A percentile compares a stretch with the other conserved stretches of the same genome.
These are phyloP conservation scores for Penicillium goetzii DNA, from an alignment of 495 filamentous ascomycete species.

Conservation along the genomic window DNA sequence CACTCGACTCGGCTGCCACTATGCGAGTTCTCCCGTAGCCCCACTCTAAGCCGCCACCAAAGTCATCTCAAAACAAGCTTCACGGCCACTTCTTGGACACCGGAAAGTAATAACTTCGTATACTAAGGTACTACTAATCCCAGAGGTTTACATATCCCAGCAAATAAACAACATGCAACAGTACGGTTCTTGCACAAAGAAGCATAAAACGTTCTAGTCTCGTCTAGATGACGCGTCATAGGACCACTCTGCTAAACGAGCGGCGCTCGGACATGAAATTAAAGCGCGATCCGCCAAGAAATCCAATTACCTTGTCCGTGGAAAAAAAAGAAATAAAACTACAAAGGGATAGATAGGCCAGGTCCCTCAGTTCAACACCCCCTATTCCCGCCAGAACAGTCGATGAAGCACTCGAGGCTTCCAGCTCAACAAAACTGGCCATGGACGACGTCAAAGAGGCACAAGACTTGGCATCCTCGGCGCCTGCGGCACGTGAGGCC, in stretches of 20 bases:
- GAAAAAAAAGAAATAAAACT: background rate
- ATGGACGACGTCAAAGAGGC: slow-evolving; percentile 19
- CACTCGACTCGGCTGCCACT: too few relatives aligned
- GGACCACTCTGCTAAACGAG: background rate
- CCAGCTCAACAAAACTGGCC: background rate
- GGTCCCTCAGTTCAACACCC: background rate
- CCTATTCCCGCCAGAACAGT: background rate
- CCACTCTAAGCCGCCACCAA: background rate
- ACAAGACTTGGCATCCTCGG: slow-evolving; percentile 17
- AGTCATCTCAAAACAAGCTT: background rate
- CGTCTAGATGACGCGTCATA: background rate
- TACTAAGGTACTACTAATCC: background rate
- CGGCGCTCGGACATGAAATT: slow-evolving; percentile 1
- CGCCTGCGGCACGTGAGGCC: slow-evolving; percentile 5
- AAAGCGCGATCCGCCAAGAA: background rate
- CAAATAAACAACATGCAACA: background rate
- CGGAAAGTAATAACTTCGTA: background rate
- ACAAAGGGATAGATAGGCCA: background rate
- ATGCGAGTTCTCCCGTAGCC: too few relatives aligned
- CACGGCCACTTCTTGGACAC: background rate
- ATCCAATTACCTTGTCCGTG: background rate
- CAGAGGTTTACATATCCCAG: background rate
- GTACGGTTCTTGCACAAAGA: background rate
- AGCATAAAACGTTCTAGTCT: background rate
- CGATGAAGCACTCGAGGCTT: background rate